Evolutionary conservation across 495 filamentous ascomycete genomes (phyloP).

Genomic region (Echria macrotheca): DNA sequence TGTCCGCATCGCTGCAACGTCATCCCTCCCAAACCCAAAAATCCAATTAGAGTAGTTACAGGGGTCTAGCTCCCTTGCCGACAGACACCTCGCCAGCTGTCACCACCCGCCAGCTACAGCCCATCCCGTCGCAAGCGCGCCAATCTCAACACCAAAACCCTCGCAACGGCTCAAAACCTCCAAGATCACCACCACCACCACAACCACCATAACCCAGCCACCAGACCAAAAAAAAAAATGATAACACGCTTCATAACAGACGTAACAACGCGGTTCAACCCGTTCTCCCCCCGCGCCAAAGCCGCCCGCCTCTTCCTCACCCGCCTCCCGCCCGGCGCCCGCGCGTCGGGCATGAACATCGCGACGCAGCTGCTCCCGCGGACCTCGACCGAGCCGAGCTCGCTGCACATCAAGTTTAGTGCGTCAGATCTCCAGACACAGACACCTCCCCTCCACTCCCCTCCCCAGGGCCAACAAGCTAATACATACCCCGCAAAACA

Average conservation of each 20-base stretch:
- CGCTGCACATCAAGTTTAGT: conserved; percentile 78
- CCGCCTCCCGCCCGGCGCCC: conserved; percentile 74
- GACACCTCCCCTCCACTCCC: too few species aligned
- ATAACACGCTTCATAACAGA: conserved; percentile 81
- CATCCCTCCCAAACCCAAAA: not conserved
- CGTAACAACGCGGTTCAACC: conserved; percentile 82
- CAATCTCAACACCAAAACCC: too few species aligned
- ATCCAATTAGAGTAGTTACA: too few species aligned
- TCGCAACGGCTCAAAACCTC: not conserved
- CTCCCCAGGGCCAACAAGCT: too few species aligned
- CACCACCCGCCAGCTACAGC: not conserved
- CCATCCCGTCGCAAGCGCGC: not conserved
- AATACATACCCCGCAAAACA: conserved; percentile 20
- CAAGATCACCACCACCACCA: not conserved
- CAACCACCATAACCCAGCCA: conserved; percentile 16
- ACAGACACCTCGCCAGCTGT: not conserved
- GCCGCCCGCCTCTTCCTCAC: conserved; percentile 83
- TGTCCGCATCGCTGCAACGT: not conserved
- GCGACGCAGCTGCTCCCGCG: conserved; percentile 71
- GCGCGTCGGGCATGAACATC: conserved; percentile 65
- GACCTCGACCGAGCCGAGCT: conserved; percentile 53
- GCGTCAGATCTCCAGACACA: too few species aligned
- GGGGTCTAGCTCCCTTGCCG: too few species aligned
- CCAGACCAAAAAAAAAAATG: too few species aligned
- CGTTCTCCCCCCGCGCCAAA: conserved; percentile 71